Conservation (phyloP, 495 filamentous ascomycete species). For the Collariella sp. region DNA sequence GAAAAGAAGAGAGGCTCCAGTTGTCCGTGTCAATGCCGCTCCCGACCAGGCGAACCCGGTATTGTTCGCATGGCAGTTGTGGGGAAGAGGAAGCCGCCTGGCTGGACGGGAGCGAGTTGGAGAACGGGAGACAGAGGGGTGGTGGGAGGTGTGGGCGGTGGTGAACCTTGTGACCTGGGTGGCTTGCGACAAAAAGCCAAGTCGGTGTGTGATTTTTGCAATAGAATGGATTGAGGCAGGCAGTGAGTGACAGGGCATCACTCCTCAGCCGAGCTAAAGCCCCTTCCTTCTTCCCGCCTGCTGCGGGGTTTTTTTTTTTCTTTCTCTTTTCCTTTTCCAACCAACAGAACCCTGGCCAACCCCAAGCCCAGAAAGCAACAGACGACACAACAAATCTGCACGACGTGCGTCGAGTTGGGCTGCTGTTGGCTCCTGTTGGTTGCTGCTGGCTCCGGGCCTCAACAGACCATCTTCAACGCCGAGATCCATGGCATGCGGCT, state of each 20-base stretch:
- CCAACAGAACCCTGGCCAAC: not conserved
- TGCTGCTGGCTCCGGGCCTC: not conserved
- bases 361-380: not conserved
- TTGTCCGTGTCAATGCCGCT: not conserved
- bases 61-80: constrained; percentile 1
- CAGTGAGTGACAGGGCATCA: not conserved
- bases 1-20: constrained; percentile 7
- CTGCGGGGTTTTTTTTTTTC: constrained; percentile 7
- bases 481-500: constrained; percentile 2
- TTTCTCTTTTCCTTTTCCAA: not conserved
- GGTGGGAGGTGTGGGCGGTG: not conserved
- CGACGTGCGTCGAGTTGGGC: too few relatives aligned
- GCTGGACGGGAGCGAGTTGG: not conserved
- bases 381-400: not conserved
- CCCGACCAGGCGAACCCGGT: not conserved
- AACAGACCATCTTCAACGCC: not conserved
- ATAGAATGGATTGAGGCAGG: not conserved
- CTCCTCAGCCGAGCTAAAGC: constrained; percentile 4
- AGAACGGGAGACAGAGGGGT: too few relatives aligned
- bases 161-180: too few relatives aligned
- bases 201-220: not conserved
- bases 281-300: constrained; percentile 6
- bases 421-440: too few relatives aligned
- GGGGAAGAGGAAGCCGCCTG: not conserved
- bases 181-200: too few relatives aligned